Base-by-base conservation (phyloP, 352 stramenopile genomes). In the Globisporangium polare region DNA sequence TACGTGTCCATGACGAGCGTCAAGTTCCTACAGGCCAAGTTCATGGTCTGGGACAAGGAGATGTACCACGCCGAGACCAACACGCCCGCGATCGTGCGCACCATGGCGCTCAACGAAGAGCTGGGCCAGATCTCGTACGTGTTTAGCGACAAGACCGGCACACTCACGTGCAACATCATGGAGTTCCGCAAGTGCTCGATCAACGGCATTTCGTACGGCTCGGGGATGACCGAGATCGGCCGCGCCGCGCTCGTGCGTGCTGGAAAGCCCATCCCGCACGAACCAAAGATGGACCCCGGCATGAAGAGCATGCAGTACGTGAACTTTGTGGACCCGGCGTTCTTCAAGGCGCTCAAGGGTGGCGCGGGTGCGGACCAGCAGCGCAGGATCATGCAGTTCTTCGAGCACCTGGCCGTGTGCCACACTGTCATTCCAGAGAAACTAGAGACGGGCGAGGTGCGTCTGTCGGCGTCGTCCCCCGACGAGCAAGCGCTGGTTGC, bases 111-210 rank as follows among this genome's bases (percentile, higher is more conserved):
- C 17, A 96, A 95, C 67, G 91, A 97, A 69, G 89, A 97, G 62
- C 69, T 98, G 5, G 92, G 92, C 3, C 90, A 97, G 69, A 89
- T 97, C 26, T 88, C 77, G 26, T 93, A 94, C 65, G 81, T 97
- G 15, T 97, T 97, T 62, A 88, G 68, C 47, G 92, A 98, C 66
- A 98, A 98, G 69, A 98, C 92, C 7, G 93, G 93, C 37, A 98
- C 93, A 18, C 66, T 98, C 9, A 98, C 93, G 29, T 88, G 88
- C 59, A 98, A 98, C 67, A 70, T 97, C 31, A 98, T 98, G 92
- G 81, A 97, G 58, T 98, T 98, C 71, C 96, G 97, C 61, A 91
- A 94, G 50, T 98, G 88, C 68, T 97, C 84, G 33, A 94, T 98
- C 53, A 90, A 96, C 63, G 91, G 89, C 35, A 78, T 89, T 58